A percentile compares a stretch with the other conserved stretches of the same genome.
phyloP scores from a whole-genome alignment of 225 moss, liverwort and hornwort genomes.

The Sphagnum contortum region DNA sequence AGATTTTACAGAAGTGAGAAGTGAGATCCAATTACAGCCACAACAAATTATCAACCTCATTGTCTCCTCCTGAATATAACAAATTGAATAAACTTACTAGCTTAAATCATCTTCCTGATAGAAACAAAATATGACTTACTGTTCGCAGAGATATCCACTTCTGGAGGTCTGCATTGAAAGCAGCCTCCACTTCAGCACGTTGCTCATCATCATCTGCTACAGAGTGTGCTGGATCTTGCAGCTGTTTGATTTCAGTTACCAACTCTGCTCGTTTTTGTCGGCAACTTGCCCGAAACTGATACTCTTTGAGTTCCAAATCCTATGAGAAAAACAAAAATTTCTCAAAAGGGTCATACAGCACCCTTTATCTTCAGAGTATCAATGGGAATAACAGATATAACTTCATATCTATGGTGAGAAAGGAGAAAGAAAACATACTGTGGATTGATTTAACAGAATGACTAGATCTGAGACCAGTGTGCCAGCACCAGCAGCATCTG shows the following conservation, averaged over 20 bases:
- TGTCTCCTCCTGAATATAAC: too few relatives aligned
- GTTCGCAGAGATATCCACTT: conserved; percentile 56
- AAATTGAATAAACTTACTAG: too few relatives aligned
- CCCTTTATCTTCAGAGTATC: background rate
- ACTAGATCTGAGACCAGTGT: conserved; percentile 47
- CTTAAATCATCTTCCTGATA: too few relatives aligned
- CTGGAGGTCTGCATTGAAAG: conserved; percentile 50
- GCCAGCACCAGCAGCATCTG: conserved; percentile 54
- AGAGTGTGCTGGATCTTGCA: conserved; percentile 43
- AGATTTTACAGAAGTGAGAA: too few relatives aligned
- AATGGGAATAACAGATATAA: too few relatives aligned
- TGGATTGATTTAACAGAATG: conserved; percentile 46
- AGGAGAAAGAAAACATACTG: conserved; percentile 18
- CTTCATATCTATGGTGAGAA: too few relatives aligned
- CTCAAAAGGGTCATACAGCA: conserved; percentile 4
- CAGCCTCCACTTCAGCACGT: conserved; percentile 47
- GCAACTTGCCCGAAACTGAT: conserved; percentile 74
- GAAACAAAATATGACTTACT: conserved; percentile 17
- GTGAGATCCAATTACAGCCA: too few relatives aligned
- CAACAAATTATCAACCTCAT: too few relatives aligned
- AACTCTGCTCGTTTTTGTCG: conserved; percentile 66
- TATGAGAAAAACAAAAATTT: conserved; percentile 10
- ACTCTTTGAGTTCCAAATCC: conserved; percentile 66
- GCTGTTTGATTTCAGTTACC: conserved; percentile 55
- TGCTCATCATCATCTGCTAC: conserved; percentile 50